Conservation (phyloP, 805 yeast species). For the Maudiozyma saulgeensis region DNA sequence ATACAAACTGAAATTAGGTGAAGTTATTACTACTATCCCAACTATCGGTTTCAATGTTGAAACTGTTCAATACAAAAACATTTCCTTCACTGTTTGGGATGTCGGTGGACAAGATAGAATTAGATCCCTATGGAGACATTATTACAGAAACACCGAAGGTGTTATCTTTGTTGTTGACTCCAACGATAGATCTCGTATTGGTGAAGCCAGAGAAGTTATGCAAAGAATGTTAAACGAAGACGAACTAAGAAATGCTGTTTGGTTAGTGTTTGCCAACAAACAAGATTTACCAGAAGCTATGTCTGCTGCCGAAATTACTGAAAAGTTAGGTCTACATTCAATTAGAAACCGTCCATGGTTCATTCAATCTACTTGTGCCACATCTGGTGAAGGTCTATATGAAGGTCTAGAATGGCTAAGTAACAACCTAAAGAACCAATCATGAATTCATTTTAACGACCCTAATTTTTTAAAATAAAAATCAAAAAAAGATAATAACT, state of each 20-base stretch:
- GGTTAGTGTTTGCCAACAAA: slow-evolving; percentile 94
- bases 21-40: slow-evolving; percentile 92
- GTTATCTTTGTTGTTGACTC: slow-evolving; percentile 96
- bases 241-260: slow-evolving; percentile 91
- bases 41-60: slow-evolving; percentile 96
- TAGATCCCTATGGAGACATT: slow-evolving; percentile 98
- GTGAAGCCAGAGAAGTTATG: slow-evolving; percentile 96
- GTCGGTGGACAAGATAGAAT: slow-evolving; percentile 99
- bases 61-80: slow-evolving; percentile 94
- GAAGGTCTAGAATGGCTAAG: slow-evolving; percentile 97
- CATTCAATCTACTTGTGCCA: slow-evolving; percentile 98
- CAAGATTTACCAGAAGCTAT: slow-evolving; percentile 98
- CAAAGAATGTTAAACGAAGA: slow-evolving; percentile 98
- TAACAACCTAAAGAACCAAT: slow-evolving; percentile 72
- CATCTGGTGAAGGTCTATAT: slow-evolving; percentile 96
- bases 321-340: slow-evolving; percentile 91
- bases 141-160: slow-evolving; percentile 98
- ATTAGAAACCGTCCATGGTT: slow-evolving; percentile 99
- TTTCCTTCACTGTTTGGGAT: slow-evolving; percentile 96
- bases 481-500: neutral
- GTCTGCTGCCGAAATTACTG: slow-evolving; percentile 98
- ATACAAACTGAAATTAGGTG: slow-evolving; percentile 90
- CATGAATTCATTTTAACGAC: slow-evolving; percentile 17
- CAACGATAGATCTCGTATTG: slow-evolving; percentile 94
- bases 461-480: neutral